A percentile compares a stretch with the other conserved stretches of the same genome.
These are phyloP conservation scores for Fusarium pseudograminearum DNA, from an alignment of 2,329 filamentous ascomycete species.

Conservation along the genomic window DNA sequence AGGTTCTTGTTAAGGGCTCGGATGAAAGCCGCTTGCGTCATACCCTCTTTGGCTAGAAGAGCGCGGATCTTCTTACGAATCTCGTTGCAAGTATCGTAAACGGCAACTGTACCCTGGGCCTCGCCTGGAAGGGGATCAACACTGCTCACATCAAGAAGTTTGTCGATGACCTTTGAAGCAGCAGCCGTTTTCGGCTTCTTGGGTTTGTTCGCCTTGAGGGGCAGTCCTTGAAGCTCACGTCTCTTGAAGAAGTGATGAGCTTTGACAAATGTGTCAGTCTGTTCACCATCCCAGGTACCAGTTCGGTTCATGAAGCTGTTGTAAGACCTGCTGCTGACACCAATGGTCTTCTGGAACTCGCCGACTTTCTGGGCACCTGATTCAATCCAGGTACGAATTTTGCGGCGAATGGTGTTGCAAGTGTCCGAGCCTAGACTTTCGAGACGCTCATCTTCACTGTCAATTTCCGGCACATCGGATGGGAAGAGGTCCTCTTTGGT, in stretches of 20 bases:
- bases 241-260: slow-evolving; percentile 62
- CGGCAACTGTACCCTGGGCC: slow-evolving; percentile 56
- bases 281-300: slow-evolving; percentile 54
- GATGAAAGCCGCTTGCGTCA: slow-evolving; percentile 65
- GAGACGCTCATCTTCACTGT: slow-evolving; percentile 38
- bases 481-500: slow-evolving; percentile 41
- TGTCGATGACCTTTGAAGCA: slow-evolving; percentile 43
- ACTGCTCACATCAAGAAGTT: slow-evolving; percentile 55
- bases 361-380: slow-evolving; percentile 54
- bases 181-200: slow-evolving; percentile 48
- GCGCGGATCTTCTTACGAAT: slow-evolving; percentile 68
- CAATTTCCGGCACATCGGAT: slow-evolving; percentile 32
- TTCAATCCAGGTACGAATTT: slow-evolving; percentile 43
- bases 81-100: slow-evolving; percentile 70
- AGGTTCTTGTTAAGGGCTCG: slow-evolving; percentile 61
- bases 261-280: slow-evolving; percentile 51
- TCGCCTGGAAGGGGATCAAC: slow-evolving; percentile 61
- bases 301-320: slow-evolving; percentile 62
- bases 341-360: slow-evolving; percentile 59
- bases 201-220: slow-evolving; percentile 50
- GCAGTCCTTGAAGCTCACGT: slow-evolving; percentile 61
- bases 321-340: slow-evolving; percentile 55
- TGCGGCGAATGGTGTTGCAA: slow-evolving; percentile 45
- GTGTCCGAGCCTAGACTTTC: slow-evolving; percentile 27
- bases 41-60: slow-evolving; percentile 56